Base-by-base conservation (phyloP, 768 basidiomycete genomes). In the Macrolepiota fuliginosa region DNA sequence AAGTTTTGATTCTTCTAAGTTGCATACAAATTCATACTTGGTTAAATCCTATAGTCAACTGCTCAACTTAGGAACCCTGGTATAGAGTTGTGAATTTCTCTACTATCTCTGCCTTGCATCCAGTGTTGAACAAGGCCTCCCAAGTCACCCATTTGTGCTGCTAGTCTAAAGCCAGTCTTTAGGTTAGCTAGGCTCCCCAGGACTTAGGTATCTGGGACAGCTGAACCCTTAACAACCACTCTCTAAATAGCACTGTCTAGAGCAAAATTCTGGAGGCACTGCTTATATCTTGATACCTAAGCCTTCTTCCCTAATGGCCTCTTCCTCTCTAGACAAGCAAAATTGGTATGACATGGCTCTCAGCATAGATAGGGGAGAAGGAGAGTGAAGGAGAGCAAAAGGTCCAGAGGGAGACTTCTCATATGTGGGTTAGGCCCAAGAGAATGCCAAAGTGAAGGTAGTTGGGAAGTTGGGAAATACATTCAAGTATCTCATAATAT, bases 401-500 rank as follows among this genome's bases (percentile, higher is more conserved):
- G 49, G 69, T 82, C 4, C 58, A 67, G 37, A 64, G 72, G 36
- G 87, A 94, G 70, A 80, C 95, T 22, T 65, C 70, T 1, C 78
- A 75, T 4, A 90, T 92, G 0, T 98, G 96, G 96, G 80, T 77
- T 56, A 76, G 89, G 25, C 79, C 98, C 0, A 87, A 84, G 0
- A 77, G 75, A 35, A 94, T 94, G 90, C 77, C 98, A 19, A 79
- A 78, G 1, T 88, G 85, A 79, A 76, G 74, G 6, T 88, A 96
- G 85, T 96, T 42, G 83, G 82, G 71, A 82, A 83, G 56, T 78
- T 98, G 17, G 81, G 83, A 29, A 89, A 94, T 68, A 94, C 95
- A 1, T 98, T 96, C 79, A 83, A 83, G 65, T 98, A 93, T 67
- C 87, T 98, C 46, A 83, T 88, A 4, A 93, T 96, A 0, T 98